Evolutionary conservation across 805 yeast species (phyloP), one percentile per base, ranked within the genome.

Genomic region (Saccharomycopsis guyanensis): DNA sequence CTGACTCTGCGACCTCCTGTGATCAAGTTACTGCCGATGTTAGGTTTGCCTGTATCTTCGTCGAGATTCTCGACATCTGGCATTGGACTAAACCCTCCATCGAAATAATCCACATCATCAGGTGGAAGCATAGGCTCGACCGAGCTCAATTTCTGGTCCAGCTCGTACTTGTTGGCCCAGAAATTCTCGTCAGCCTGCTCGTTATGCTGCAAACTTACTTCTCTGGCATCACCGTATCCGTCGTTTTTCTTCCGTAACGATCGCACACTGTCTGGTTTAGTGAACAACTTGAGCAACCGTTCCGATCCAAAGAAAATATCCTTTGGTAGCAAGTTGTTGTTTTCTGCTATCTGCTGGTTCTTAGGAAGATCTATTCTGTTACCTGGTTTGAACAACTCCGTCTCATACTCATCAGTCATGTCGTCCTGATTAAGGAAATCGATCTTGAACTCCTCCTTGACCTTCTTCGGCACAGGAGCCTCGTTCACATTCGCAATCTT

Each of bases 271-370:
- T 59, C 59, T 2, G 95, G 94, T 59, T 84, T 85, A 39, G 81
- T 64, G 57, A 85, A 85, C 29, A 86, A 66, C 47, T 73, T 73
- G 6, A 84, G 74, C 46, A 91, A 70, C 47, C 77, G 73, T 42
- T 75, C 75, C 0, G 95, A 79, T 4, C 82, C 74, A 61, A 84
- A 86, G 52, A 75, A 80, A 51, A 75, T 68, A 60, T 86, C 95
- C 53, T 78, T 81, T 0, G 95, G 95, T 5, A 86, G 64, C 38
- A 78, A 59, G 55, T 75, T 72, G 41, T 68, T 68, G 32, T 69
- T 61, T 3, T 65, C 66, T 3, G 72, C 65, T 10, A 59, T 57
- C 58, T 71, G 59, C 39, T 66, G 66, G 3, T 67, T 58, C 43
- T 66, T 63, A 2, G 80, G 71, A 31, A 75, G 53, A 38, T 66